A percentile compares a stretch with the other conserved stretches of the same genome.
Conservation (phyloP, 2,329 filamentous ascomycete species). For the Cladosporium sp. region DNA sequence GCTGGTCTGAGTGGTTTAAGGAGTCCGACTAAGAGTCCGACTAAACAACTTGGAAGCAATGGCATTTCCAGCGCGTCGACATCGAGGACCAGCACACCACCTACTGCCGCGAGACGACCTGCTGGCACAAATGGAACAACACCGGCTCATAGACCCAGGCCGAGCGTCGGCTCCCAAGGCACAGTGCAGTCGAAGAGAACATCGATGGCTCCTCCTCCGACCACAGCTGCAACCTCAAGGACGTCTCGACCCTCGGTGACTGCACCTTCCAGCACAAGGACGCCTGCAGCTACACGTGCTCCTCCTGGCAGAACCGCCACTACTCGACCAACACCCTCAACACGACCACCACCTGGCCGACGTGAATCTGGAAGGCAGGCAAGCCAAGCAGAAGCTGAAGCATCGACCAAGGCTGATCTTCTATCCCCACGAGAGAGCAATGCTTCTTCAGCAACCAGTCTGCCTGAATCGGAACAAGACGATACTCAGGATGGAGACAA, state of each 20-base stretch:
- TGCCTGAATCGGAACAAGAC: slow-evolving; percentile 18
- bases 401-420: background rate
- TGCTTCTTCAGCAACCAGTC: slow-evolving; percentile 19
- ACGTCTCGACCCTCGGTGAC: slow-evolving; percentile 16
- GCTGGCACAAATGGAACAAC: slow-evolving; percentile 35
- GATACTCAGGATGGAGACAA: slow-evolving; percentile 20
- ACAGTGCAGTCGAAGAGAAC: slow-evolving; percentile 25
- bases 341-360: slow-evolving; percentile 15
- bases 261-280: slow-evolving; percentile 14
- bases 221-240: slow-evolving; percentile 28
- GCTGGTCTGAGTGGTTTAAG: slow-evolving; percentile 50
- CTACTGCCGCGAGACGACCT: slow-evolving; percentile 39
- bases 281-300: slow-evolving; percentile 14
- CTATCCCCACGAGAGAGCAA: slow-evolving; percentile 21
- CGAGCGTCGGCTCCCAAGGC: slow-evolving; percentile 48
- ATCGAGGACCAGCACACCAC: slow-evolving; percentile 63
- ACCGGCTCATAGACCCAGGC: slow-evolving; percentile 48
- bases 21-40: slow-evolving; percentile 76
- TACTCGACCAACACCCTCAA: slow-evolving; percentile 7
- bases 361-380: slow-evolving; percentile 19
- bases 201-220: slow-evolving; percentile 26
- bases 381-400: slow-evolving; percentile 19
- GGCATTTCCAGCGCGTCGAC: slow-evolving; percentile 53
- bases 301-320: slow-evolving; percentile 13
- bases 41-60: slow-evolving; percentile 59